Conservation (phyloP, 306 rosid genomes). For the Fragaria vesca region DNA sequence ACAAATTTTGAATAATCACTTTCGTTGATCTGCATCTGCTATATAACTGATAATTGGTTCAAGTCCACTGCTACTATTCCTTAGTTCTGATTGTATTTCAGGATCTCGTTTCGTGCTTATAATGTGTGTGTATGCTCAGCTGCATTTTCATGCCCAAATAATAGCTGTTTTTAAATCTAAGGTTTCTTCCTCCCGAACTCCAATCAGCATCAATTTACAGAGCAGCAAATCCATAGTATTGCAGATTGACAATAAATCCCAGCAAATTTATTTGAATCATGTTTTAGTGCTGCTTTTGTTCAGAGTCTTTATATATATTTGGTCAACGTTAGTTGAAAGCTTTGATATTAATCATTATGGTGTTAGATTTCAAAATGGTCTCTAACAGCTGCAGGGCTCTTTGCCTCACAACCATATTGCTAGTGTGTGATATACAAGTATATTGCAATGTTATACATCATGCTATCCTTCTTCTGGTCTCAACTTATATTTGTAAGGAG, state of each 20-base stretch:
- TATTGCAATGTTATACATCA: not conserved
- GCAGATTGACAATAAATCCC: slow-evolving; percentile 92
- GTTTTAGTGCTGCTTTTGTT: not conserved
- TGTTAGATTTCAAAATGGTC: not conserved
- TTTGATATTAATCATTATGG: not conserved
- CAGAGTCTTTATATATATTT: not conserved
- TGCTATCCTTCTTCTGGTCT: slow-evolving; percentile 14
- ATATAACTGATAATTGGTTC: not conserved
- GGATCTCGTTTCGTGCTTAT: not conserved
- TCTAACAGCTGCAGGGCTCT: not conserved
- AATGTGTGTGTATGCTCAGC: not conserved
- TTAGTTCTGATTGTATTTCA: not conserved
- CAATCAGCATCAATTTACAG: no score
- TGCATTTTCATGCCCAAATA: not conserved
- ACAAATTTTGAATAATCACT: not conserved
- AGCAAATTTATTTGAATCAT: slow-evolving; percentile 25
- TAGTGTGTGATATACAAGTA: no score
- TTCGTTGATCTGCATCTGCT: slow-evolving; percentile 8
- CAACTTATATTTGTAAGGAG: slow-evolving; percentile 1
- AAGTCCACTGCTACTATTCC: not conserved
- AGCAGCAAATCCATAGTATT: no score
- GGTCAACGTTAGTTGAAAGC: not conserved
- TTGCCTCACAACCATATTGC: not conserved
- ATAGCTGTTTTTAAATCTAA: slow-evolving; percentile 5
- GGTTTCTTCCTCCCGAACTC: slow-evolving; percentile 7